Percentiles rank a stretch among this genome's conserved stretches.
Evolutionary conservation across 108 stramenopile genomes (phyloP).

Genomic region (Pelagomonas calceolata): DNA sequence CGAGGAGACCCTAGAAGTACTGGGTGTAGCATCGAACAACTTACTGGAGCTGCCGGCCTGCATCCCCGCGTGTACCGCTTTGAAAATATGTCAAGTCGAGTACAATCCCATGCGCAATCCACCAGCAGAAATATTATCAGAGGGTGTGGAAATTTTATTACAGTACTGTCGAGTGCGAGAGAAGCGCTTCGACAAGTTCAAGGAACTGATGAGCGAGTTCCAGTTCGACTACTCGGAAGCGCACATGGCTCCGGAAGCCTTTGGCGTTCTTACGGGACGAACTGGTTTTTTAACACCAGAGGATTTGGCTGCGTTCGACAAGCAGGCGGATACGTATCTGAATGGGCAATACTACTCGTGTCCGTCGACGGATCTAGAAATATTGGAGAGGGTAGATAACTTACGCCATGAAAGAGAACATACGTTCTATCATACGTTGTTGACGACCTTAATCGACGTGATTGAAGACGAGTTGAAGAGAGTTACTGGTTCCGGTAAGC

Average conservation of each 20-base stretch:
- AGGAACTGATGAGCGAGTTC: slow-evolving; percentile 11
- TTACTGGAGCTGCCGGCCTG: slow-evolving; percentile 18
- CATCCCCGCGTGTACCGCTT: neutral
- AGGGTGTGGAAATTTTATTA: slow-evolving; percentile 13
- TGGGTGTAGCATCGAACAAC: slow-evolving; percentile 20
- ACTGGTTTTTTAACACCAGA: slow-evolving; percentile 28
- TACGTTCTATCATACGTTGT: slow-evolving; percentile 16
- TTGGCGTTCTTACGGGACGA: slow-evolving; percentile 17
- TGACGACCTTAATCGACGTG: slow-evolving; percentile 7
- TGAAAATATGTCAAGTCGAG: slow-evolving; percentile 12
- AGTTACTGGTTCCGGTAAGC: neutral
- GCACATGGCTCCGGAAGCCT: slow-evolving; percentile 12
- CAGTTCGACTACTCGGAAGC: slow-evolving; percentile 7
- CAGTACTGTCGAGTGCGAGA: slow-evolving; percentile 16
- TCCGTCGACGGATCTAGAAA: slow-evolving; percentile 16
- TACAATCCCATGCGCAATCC: slow-evolving; percentile 28
- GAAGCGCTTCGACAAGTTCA: slow-evolving; percentile 6
- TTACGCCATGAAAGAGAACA: slow-evolving; percentile 15
- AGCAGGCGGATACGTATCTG: slow-evolving; percentile 9
- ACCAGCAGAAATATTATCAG: slow-evolving; percentile 15
- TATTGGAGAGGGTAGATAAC: slow-evolving; percentile 9
- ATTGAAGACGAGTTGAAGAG: neutral
- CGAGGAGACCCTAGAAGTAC: slow-evolving; percentile 1
- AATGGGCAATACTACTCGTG: slow-evolving; percentile 20
- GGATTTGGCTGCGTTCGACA: slow-evolving; percentile 21